phyloP scores from a whole-genome alignment of 2,329 filamentous ascomycete genomes.

The Fusarium citri region DNA sequence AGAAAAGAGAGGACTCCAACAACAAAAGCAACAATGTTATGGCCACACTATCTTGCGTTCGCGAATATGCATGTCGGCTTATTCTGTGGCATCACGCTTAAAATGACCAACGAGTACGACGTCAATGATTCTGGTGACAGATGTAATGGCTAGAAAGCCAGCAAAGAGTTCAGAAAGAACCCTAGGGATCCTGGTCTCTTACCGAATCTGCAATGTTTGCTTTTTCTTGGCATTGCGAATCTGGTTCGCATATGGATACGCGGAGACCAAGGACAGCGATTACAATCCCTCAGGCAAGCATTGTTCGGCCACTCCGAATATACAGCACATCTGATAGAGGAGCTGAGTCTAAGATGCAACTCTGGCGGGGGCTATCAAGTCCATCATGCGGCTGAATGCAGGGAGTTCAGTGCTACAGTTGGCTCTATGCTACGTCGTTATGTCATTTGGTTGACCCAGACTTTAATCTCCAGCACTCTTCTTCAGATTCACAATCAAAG shows the following conservation, averaged over 20 bases:
- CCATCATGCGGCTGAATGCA: not conserved
- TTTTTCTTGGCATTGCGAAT: slow-evolving; percentile 1
- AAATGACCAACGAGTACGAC: not conserved
- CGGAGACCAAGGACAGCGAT: not conserved
- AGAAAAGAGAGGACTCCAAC: not conserved
- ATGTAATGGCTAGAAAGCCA: not conserved
- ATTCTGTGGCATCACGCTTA: not conserved
- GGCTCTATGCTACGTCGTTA: not conserved
- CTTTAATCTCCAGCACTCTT: not conserved
- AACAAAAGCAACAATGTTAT: not conserved
- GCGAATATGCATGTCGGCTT: not conserved
- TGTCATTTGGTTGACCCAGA: not conserved
- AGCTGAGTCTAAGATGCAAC: slow-evolving; percentile 6
- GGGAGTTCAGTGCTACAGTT: not conserved
- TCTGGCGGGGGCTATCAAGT: not conserved
- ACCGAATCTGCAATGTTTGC: not conserved
- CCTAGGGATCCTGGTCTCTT: not conserved
- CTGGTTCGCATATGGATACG: not conserved
- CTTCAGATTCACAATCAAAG: not conserved
- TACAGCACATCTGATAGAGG: not conserved
- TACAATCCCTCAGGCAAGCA: not conserved
- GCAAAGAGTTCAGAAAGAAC: not conserved
- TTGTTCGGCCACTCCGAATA: slow-evolving; percentile 6
- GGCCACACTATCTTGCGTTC: not conserved
- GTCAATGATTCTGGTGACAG: not conserved